A percentile compares a stretch with the other conserved stretches of the same genome.
phyloP scores from a whole-genome alignment of 805 yeast species.

The Yarrowia phangngaensis region DNA sequence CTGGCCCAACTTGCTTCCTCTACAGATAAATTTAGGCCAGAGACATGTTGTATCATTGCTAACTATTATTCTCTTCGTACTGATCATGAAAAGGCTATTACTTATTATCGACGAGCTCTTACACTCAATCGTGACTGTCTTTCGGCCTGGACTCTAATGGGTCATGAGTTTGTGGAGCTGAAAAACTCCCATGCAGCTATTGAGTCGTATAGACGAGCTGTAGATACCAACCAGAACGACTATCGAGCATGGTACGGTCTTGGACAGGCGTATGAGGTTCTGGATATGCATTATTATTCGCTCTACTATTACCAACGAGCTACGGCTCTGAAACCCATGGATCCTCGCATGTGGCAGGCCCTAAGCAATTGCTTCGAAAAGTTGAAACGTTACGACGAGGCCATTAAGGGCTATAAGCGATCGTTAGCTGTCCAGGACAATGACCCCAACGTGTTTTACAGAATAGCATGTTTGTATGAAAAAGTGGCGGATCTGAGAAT shows the following conservation, averaged over 20 bases:
- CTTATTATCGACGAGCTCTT: constrained; percentile 86
- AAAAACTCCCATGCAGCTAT: constrained; percentile 97
- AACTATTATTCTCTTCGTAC: constrained; percentile 87
- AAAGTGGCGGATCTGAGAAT: constrained; percentile 49
- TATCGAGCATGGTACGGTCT: constrained; percentile 98
- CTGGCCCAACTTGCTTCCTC: constrained; percentile 80
- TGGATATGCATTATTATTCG: constrained; percentile 92
- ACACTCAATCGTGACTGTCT: constrained; percentile 73
- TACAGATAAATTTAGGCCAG: constrained; percentile 84
- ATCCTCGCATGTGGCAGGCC: constrained; percentile 95
- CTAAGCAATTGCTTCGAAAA: constrained; percentile 85
- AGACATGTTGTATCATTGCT: constrained; percentile 90
- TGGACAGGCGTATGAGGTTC: constrained; percentile 96
- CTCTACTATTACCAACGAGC: constrained; percentile 90
- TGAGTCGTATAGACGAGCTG: constrained; percentile 89
- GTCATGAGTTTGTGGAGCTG: constrained; percentile 95
- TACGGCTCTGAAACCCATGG: constrained; percentile 79
- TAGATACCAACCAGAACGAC: constrained; percentile 82
- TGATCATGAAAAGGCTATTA: constrained; percentile 92
- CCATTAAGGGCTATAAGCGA: constrained; percentile 75
- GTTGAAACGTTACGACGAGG: constrained; percentile 62
- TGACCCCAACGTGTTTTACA: constrained; percentile 56
- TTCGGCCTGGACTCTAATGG: constrained; percentile 97
- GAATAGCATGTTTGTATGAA: constrained; percentile 66
- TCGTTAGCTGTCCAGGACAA: constrained; percentile 60